Evolutionary conservation across 768 basidiomycete genomes (phyloP).

Genomic region (Suillus clintonianus): DNA sequence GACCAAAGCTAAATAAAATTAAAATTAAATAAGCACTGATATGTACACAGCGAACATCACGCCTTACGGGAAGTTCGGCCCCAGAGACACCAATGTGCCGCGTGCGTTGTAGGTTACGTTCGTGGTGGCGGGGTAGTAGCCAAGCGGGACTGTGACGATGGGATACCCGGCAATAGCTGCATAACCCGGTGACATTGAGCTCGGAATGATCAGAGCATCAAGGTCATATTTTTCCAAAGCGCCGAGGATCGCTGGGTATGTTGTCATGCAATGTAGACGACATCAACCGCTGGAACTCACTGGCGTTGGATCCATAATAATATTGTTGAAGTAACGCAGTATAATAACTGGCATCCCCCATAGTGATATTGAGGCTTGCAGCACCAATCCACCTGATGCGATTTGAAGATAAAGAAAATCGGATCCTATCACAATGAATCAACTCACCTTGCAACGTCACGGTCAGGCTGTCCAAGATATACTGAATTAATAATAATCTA

Average conservation of each 20-base stretch:
- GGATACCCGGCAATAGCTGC: constrained; percentile 61
- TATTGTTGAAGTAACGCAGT: background rate
- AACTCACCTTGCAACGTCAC: background rate
- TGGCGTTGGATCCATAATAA: constrained; percentile 1
- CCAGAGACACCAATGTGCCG: background rate
- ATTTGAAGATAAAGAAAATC: background rate
- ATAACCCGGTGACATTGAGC: constrained; percentile 16
- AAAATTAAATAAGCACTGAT: background rate
- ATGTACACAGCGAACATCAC: background rate
- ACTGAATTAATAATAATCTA: background rate
- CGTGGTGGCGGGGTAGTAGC: constrained; percentile 54
- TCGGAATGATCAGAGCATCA: constrained; percentile 55
- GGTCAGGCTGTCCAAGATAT: background rate
- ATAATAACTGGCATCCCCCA: background rate
- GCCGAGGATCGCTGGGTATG: constrained; percentile 50
- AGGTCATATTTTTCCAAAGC: constrained; percentile 45
- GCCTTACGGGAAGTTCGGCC: constrained; percentile 3
- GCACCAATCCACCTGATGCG: background rate
- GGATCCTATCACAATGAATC: too few species aligned
- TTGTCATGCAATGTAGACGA: background rate
- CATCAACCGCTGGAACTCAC: background rate
- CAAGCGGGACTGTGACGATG: constrained; percentile 61
- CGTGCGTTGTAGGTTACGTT: background rate
- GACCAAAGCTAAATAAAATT: background rate
- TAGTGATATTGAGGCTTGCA: background rate